phyloP scores from a whole-genome alignment of 495 filamentous ascomycete species.

The Aspergillus sclerotioniger region DNA sequence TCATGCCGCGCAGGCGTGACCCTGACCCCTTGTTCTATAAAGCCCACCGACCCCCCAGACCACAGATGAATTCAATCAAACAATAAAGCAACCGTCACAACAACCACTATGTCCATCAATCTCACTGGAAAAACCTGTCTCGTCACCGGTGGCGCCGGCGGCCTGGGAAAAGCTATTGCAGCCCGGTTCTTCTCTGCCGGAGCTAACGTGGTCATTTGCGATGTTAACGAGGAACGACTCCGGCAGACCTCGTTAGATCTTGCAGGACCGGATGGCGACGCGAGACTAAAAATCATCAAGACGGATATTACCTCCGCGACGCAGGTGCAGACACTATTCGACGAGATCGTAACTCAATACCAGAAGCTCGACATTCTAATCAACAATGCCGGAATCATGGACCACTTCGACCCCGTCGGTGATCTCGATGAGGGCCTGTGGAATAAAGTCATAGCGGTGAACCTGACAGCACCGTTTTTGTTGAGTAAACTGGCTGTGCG shows the following conservation, averaged over 20 bases:
- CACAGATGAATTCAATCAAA: not conserved
- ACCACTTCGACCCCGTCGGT: conserved; percentile 53
- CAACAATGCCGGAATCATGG: conserved; percentile 56
- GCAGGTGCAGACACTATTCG: conserved; percentile 38
- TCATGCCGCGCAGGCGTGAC: too few species aligned
- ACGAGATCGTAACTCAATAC: conserved; percentile 28
- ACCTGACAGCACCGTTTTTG: conserved; percentile 58
- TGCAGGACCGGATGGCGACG: conserved; percentile 26
- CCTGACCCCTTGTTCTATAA: not conserved
- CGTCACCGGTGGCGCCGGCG: conserved; percentile 66
- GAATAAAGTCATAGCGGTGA: conserved; percentile 58
- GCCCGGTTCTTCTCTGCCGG: conserved; percentile 43
- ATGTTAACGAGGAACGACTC: conserved; percentile 44
- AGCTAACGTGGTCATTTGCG: conserved; percentile 46
- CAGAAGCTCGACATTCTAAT: conserved; percentile 40
- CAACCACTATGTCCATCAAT: not conserved
- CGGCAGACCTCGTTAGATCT: conserved; percentile 38
- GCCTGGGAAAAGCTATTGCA: conserved; percentile 53
- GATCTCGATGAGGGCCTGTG: conserved; percentile 48
- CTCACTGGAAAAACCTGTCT: conserved; percentile 53
- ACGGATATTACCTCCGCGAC: conserved; percentile 39
- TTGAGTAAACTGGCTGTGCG: conserved; percentile 52
- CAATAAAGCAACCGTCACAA: not conserved
- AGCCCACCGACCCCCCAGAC: conserved; percentile 15
- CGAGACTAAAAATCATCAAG: conserved; percentile 34